phyloP scores from a whole-genome alignment of 768 basidiomycete species.

The Brasilioporus rufonigricans region DNA sequence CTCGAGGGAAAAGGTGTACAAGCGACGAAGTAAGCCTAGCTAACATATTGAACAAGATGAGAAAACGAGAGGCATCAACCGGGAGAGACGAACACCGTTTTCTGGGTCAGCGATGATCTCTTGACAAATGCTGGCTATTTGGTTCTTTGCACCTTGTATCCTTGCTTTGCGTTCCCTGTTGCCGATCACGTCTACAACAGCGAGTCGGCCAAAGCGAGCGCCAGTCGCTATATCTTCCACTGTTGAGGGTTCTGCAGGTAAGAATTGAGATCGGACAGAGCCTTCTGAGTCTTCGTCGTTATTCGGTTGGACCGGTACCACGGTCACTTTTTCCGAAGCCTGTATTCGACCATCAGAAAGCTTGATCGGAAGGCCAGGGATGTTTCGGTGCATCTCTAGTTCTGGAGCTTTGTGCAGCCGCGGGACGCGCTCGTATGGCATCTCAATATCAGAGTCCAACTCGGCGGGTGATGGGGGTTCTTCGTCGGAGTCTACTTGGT shows the following conservation, averaged over 20 bases:
- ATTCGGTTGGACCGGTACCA: constrained; percentile 20
- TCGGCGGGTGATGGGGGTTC: constrained; percentile 1
- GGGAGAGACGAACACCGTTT: constrained; percentile 66
- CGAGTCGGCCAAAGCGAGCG: constrained; percentile 82
- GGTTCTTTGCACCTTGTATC: constrained; percentile 83
- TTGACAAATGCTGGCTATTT: constrained; percentile 90
- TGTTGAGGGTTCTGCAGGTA: constrained; percentile 24
- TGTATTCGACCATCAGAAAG: constrained; percentile 76
- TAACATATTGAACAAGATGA: constrained; percentile 34
- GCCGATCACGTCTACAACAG: constrained; percentile 68
- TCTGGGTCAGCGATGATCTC: constrained; percentile 95
- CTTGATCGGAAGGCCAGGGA: constrained; percentile 82
- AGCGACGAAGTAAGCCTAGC: constrained; percentile 84
- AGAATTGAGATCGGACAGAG: constrained; percentile 31
- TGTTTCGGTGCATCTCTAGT: constrained; percentile 44
- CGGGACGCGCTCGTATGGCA: constrained; percentile 68
- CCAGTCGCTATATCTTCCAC: constrained; percentile 79
- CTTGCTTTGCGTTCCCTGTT: constrained; percentile 63
- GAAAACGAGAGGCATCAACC: constrained; percentile 1
- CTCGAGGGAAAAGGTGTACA: constrained; percentile 85
- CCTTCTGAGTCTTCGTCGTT: constrained; percentile 35
- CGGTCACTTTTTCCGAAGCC: constrained; percentile 42
- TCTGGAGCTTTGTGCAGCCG: constrained; percentile 50
- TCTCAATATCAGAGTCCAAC: constrained; percentile 59
- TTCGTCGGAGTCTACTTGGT: constrained; percentile 11